Percentiles rank a stretch among this genome's conserved stretches.
These are phyloP conservation scores for Schizonepeta tenuifolia DNA, from an alignment of 257 asterid species.

Conservation along the genomic window DNA sequence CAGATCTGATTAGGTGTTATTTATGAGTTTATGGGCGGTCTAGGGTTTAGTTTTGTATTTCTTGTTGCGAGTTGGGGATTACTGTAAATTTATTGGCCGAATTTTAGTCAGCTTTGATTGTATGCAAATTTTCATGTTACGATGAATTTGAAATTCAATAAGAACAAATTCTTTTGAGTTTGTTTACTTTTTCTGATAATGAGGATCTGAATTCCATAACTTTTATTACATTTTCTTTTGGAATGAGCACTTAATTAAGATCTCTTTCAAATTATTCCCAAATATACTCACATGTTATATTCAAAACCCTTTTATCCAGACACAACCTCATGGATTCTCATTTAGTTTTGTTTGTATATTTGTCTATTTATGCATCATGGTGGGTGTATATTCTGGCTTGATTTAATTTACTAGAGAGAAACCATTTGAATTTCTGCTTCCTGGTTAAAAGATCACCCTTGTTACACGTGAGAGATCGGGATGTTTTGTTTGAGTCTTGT, in stretches of 20 bases:
- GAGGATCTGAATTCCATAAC: background rate
- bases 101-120: background rate
- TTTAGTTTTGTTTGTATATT: background rate
- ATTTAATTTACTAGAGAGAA: background rate
- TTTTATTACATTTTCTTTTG: background rate
- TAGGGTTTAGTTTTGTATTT: slow-evolving; percentile 33
- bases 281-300: background rate
- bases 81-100: slow-evolving; percentile 13
- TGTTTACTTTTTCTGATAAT: background rate
- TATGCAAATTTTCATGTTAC: background rate
- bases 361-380: background rate
- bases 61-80: slow-evolving; percentile 15
- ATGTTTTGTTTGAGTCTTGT: background rate
- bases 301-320: background rate
- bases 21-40: background rate
- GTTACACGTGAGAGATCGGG: background rate
- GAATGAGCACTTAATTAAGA: background rate
- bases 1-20: slow-evolving; percentile 13
- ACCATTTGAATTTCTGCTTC: background rate
- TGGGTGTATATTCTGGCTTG: background rate
- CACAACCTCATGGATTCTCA: background rate
- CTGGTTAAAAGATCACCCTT: background rate
- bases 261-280: background rate
- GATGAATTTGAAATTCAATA: background rate
- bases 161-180: background rate